Evolutionary conservation across 306 rosid genomes (phyloP).

Genomic region (Parietaria judaica): DNA sequence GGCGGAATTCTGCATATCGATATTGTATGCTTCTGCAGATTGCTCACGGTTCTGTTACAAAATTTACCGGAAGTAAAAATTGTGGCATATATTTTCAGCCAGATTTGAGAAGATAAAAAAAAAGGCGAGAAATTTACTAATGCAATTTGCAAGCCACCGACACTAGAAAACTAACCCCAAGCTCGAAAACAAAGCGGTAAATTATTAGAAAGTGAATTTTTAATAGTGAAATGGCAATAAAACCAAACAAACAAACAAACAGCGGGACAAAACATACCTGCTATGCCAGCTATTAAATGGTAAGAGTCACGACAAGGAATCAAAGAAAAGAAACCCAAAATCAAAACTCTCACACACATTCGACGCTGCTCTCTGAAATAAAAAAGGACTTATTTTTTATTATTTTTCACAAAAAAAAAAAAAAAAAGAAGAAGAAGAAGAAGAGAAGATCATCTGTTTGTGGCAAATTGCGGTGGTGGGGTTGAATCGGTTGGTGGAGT

Average conservation of each 20-base stretch:
- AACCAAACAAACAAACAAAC: conserved; percentile 26
- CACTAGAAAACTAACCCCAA: conserved; percentile 25
- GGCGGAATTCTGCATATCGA: too few relatives aligned
- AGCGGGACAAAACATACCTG: conserved; percentile 59
- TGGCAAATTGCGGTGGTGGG: conserved; percentile 21
- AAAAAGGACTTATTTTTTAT: too few relatives aligned
- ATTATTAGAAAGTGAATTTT: conserved; percentile 3
- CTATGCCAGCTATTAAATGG: conserved; percentile 65
- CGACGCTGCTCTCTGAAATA: not conserved
- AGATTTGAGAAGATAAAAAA: too few relatives aligned
- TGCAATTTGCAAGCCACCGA: conserved; percentile 36
- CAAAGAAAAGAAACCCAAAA: conserved; percentile 17
- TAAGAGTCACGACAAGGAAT: conserved; percentile 33
- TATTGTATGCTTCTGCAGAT: too few relatives aligned
- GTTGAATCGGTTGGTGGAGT: conserved; percentile 32
- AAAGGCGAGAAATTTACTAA: too few relatives aligned
- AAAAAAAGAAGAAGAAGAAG: not conserved
- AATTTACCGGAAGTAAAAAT: too few relatives aligned
- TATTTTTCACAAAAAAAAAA: too few relatives aligned
- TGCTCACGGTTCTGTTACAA: too few relatives aligned
- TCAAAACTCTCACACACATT: not conserved
- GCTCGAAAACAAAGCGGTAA: not conserved
- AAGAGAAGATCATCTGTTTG: conserved; percentile 4
- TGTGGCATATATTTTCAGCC: too few relatives aligned
- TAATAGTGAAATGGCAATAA: conserved; percentile 18